phyloP scores from a whole-genome alignment of 2,329 filamentous ascomycete species.

The Colletotrichum salicis region DNA sequence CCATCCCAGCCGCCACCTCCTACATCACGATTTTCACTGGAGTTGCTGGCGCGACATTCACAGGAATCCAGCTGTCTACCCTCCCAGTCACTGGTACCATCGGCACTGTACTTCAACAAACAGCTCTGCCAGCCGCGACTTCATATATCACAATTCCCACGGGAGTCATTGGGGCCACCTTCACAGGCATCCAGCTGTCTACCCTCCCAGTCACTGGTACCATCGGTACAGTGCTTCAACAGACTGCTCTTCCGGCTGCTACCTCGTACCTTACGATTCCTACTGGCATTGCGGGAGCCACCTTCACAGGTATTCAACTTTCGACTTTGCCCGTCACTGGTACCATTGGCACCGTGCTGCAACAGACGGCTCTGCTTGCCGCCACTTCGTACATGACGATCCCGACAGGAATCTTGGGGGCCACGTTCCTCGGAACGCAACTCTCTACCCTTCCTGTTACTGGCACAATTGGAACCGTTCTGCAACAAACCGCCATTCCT shows the following conservation, averaged over 20 bases:
- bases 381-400: background rate
- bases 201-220: background rate
- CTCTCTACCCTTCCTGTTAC: background rate
- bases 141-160: slow-evolving; percentile 14
- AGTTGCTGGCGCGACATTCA: background rate
- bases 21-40: slow-evolving; percentile 9
- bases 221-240: background rate
- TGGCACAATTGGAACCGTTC: background rate
- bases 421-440: background rate
- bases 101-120: slow-evolving; percentile 3
- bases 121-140: slow-evolving; percentile 4
- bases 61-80: slow-evolving; percentile 1
- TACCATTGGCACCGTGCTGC: background rate
- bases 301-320: background rate
- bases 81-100: slow-evolving; percentile 1
- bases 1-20: background rate
- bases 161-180: background rate
- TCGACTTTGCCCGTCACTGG: background rate
- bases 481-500: background rate
- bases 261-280: background rate
- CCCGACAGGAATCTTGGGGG: background rate
- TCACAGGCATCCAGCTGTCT: slow-evolving; percentile 1
- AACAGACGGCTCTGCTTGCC: background rate
- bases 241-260: slow-evolving; percentile 1
- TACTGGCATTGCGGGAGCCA: background rate